phyloP scores from a whole-genome alignment of 129 eudicot species.

The Chrysanthemum seticuspe region DNA sequence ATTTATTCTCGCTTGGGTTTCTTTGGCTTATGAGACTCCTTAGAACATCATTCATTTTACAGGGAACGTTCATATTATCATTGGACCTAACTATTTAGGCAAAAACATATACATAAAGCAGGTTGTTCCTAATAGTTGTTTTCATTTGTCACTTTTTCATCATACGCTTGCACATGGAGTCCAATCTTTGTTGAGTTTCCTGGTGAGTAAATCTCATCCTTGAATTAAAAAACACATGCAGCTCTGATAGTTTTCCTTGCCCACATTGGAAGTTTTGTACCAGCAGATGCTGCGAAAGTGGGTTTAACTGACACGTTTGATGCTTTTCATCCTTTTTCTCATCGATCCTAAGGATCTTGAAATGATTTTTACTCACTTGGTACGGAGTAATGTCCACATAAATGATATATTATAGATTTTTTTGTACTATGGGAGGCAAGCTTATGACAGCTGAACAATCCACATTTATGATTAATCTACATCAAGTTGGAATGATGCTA shows the following conservation, averaged over 20 bases:
- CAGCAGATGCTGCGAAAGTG: constrained; percentile 90
- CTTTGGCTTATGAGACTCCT: too few species aligned
- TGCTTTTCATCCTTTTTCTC: constrained; percentile 5
- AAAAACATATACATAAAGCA: too few species aligned
- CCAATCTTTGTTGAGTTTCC: too few species aligned
- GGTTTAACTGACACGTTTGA: constrained; percentile 85
- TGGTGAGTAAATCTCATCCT: too few species aligned
- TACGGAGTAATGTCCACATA: not conserved
- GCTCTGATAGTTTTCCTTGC: constrained; percentile 92
- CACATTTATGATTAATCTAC: constrained; percentile 89
- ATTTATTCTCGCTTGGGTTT: too few species aligned
- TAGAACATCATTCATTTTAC: too few species aligned
- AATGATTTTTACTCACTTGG: constrained; percentile 4
- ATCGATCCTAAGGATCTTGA: not conserved
- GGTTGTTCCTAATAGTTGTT: too few species aligned
- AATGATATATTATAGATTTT: constrained; percentile 49
- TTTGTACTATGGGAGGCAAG: constrained; percentile 86
- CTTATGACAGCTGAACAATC: constrained; percentile 86
- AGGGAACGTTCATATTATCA: too few species aligned
- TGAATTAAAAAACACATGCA: constrained; percentile 40
- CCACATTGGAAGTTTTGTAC: constrained; percentile 91
- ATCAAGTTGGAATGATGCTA: constrained; percentile 93
- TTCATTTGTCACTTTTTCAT: too few species aligned
- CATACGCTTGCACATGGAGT: too few species aligned
- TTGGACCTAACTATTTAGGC: too few species aligned